Conservation (phyloP, 371 early-diverging fungal genomes). For the Gilbertella persicaria region DNA sequence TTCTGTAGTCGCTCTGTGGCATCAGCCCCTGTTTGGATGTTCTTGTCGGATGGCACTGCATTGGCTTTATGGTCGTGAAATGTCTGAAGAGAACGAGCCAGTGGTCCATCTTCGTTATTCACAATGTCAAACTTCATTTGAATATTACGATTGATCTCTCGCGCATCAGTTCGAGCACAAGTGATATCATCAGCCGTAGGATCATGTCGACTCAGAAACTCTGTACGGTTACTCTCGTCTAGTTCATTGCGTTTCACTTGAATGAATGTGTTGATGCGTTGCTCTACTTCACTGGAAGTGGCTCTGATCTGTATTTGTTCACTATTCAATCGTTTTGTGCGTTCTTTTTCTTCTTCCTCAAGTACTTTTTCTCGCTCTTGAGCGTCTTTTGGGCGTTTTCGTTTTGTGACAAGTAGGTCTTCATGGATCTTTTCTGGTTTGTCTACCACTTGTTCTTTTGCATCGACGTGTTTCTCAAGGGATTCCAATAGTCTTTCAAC, state of each 20-base stretch:
- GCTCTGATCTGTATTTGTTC: constrained; percentile 56
- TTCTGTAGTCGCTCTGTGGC: constrained; percentile 57
- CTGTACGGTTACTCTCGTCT: constrained; percentile 71
- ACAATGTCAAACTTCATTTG: constrained; percentile 84
- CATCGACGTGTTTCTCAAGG: constrained; percentile 38
- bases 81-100: constrained; percentile 56
- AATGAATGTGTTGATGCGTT: constrained; percentile 61
- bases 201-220: constrained; percentile 56
- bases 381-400: constrained; percentile 17
- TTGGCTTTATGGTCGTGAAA: constrained; percentile 15
- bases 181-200: constrained; percentile 44
- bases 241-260: constrained; percentile 64
- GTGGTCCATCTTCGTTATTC: constrained; percentile 75
- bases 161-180: constrained; percentile 73
- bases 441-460: constrained; percentile 25
- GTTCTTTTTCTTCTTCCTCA: constrained; percentile 26
- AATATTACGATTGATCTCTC: constrained; percentile 74
- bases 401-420: constrained; percentile 23
- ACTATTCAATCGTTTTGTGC: constrained; percentile 32
- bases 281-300: constrained; percentile 39
- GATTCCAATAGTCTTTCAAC: constrained; percentile 36
- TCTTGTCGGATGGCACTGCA: not conserved
- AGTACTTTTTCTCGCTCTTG: constrained; percentile 12
- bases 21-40: constrained; percentile 14
- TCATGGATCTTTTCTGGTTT: constrained; percentile 12